Evolutionary conservation across 2,329 filamentous ascomycete species (phyloP).

Genomic region (Dactylellina sp.): DNA sequence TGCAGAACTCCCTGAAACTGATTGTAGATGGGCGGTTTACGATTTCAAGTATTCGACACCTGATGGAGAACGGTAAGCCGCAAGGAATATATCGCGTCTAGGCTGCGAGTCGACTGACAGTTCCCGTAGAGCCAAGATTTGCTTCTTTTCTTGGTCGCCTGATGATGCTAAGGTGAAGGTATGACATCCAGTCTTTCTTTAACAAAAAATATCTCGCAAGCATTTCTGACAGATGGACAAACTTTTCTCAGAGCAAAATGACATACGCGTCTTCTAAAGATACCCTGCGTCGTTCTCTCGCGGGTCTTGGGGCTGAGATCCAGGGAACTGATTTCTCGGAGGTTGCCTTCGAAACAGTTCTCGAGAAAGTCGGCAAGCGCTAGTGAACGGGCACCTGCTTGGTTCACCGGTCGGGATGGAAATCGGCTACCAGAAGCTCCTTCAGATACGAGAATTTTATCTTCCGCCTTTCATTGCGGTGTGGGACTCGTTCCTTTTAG

Average conservation of each 20-base stretch:
- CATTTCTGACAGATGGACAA: not conserved
- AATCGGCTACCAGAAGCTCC: not conserved
- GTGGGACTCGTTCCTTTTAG: constrained; percentile 9
- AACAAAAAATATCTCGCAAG: not conserved
- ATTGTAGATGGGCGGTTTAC: constrained; percentile 85
- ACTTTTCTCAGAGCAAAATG: constrained; percentile 77
- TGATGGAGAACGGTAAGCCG: constrained; percentile 76
- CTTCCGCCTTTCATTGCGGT: constrained; percentile 20
- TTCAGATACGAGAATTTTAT: not conserved
- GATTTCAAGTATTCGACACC: constrained; percentile 82
- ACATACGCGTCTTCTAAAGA: constrained; percentile 90
- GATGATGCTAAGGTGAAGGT: constrained; percentile 84
- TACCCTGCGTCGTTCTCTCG: constrained; percentile 81
- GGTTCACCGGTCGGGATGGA: not conserved
- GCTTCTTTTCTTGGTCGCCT: constrained; percentile 82
- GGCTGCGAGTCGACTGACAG: no score
- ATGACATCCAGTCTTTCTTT: constrained; percentile 63
- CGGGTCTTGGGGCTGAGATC: constrained; percentile 79
- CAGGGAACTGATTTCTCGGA: constrained; percentile 87
- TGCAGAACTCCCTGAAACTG: constrained; percentile 78
- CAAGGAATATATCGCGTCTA: no score
- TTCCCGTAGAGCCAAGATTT: constrained; percentile 75
- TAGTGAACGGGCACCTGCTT: no score
- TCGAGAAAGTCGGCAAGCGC: constrained; percentile 69
- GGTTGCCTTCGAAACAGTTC: constrained; percentile 79